phyloP scores from a whole-genome alignment of 495 filamentous ascomycete genomes.

The Geoglossum glabrum region DNA sequence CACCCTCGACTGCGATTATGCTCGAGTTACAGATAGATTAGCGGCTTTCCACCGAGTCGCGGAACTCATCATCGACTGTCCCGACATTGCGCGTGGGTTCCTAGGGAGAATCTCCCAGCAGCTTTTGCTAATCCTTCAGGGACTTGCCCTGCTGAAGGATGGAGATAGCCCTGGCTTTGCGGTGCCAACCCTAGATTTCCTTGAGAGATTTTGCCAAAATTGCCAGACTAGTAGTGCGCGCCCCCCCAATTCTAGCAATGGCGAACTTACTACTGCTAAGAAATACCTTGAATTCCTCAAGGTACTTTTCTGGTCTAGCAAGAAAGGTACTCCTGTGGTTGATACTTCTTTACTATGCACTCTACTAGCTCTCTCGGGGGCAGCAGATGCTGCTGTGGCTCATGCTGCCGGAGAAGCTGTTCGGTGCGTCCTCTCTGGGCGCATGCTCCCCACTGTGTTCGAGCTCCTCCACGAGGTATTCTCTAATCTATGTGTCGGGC shows the following conservation, averaged over 20 bases:
- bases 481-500: background rate
- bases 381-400: background rate
- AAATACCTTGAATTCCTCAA: background rate
- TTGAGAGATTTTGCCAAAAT: background rate
- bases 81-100: conserved; percentile 16
- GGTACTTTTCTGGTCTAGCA: background rate
- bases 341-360: background rate
- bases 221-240: background rate
- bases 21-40: background rate
- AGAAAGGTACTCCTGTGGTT: background rate
- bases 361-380: background rate
- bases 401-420: background rate
- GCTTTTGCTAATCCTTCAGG: background rate
- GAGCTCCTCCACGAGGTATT: background rate
- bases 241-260: background rate
- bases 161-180: background rate
- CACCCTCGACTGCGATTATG: background rate
- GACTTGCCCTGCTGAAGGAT: background rate
- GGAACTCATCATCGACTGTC: conserved; percentile 22
- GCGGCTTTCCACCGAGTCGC: conserved; percentile 18
- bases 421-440: background rate
- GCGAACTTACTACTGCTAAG: background rate
- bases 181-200: background rate
- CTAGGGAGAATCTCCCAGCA: background rate
- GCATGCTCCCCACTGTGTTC: background rate